phyloP scores from a whole-genome alignment of 768 basidiomycete genomes.

The Phaeotremella skinneri region DNA sequence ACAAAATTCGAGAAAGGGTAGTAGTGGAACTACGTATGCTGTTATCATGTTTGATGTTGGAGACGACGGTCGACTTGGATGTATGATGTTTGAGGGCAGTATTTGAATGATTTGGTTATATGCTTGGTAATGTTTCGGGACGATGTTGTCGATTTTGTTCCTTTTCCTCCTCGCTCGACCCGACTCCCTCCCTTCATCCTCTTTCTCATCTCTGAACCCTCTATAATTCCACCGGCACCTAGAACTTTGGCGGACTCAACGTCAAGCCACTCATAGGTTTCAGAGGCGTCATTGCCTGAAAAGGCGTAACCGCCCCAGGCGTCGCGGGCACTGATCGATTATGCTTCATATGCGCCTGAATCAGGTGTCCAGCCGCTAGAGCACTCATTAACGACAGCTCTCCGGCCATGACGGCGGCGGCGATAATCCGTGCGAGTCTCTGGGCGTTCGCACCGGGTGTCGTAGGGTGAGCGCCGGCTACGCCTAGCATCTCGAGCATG shows the following conservation, averaged over 20 bases:
- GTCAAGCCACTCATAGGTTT: constrained; percentile 1
- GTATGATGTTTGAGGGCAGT: no score
- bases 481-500: constrained; percentile 88
- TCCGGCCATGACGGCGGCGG: constrained; percentile 93
- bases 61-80: no score
- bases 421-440: constrained; percentile 82
- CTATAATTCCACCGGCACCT: no score
- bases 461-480: constrained; percentile 82
- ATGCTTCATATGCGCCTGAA: constrained; percentile 87
- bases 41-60: no score
- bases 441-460: constrained; percentile 87
- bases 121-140: no score
- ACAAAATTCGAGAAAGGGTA: no score
- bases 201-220: no score
- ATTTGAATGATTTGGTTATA: no score
- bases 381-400: constrained; percentile 89
- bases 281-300: constrained; percentile 20
- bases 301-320: constrained; percentile 58
- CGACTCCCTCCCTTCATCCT: no score
- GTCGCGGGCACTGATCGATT: constrained; percentile 82
- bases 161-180: no score
- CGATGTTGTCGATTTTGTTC: no score
- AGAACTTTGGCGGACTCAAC: constrained; percentile 3
- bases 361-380: constrained; percentile 89
- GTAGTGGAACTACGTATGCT: no score